Evolutionary conservation across 352 stramenopile genomes (phyloP).

Genomic region (Phytophthora sp.): DNA sequence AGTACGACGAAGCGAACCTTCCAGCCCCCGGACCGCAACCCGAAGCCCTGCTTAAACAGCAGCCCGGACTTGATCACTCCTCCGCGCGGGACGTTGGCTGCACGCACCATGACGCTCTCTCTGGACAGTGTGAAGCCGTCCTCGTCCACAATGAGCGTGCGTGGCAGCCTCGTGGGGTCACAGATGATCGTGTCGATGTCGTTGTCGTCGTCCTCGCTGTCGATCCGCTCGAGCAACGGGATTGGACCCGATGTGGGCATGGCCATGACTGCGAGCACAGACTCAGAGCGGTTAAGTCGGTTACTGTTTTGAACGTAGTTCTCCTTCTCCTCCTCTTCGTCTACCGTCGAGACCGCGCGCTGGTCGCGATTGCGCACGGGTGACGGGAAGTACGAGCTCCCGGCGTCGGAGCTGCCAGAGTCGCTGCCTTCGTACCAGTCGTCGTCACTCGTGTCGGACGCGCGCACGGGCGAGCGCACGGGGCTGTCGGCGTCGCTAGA

Average conservation of each 20-base stretch:
- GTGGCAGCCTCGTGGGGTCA: constrained; percentile 55
- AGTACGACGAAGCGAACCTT: constrained; percentile 81
- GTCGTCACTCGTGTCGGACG: constrained; percentile 34
- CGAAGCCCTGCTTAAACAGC: constrained; percentile 81
- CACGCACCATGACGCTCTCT: constrained; percentile 57
- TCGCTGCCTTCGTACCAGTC: constrained; percentile 47
- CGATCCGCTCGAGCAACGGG: constrained; percentile 47
- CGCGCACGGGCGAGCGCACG: too few relatives aligned
- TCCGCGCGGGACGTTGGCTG: constrained; percentile 40
- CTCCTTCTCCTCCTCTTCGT: constrained; percentile 40
- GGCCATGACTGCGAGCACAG: constrained; percentile 39
- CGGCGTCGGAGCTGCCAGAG: constrained; percentile 18
- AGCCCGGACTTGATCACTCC: constrained; percentile 72
- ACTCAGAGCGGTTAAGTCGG: constrained; percentile 36
- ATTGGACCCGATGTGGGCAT: constrained; percentile 49
- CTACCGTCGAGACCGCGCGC: constrained; percentile 21
- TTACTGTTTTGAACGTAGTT: constrained; percentile 11
- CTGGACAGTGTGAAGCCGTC: constrained; percentile 63
- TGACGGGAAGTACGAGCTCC: constrained; percentile 13
- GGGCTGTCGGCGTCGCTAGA: constrained; percentile 20
- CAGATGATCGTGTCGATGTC: constrained; percentile 72
- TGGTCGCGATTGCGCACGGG: constrained; percentile 20
- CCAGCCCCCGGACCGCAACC: constrained; percentile 61
- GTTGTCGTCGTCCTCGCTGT: constrained; percentile 56
- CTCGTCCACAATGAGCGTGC: constrained; percentile 75